Base-by-base conservation (phyloP, 345 rosid species). In the Acer campestre region DNA sequence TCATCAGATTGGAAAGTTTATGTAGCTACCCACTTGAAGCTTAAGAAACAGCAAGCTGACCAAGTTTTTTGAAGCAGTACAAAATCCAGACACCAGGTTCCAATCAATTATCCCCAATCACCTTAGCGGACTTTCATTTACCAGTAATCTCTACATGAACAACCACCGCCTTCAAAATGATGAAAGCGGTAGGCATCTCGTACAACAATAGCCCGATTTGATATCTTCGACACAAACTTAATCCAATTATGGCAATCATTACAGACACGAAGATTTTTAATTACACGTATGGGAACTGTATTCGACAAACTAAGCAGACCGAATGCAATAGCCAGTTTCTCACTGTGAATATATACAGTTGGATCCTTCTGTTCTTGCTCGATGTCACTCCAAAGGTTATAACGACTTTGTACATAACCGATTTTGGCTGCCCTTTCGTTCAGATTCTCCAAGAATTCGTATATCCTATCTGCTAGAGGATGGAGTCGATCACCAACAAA, bases 131-230 rank as follows among this genome's bases (percentile, higher is more conserved):
- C 53, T 73, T 49, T 27, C 61, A 38, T 80, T 80, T 73, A 92
- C 98, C 96, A 92, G 78, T 86, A 90, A 87, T 94, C 96, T 85
- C 65, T 85, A 86, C 97, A 92, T 35, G 97, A 90, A 85, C 98
- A 94, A 76, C 79, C 68, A 63, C 98, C 96, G n/a, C 68, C 83
- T 82, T 84, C 85, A 79, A 94, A 94, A 84, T 91, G 97, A 87
- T 90, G 96, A 85, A 90, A 92, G 74, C 97, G 90, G 83, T 87
- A 89, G 7, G 94, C 87, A 80, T 94, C 97, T 71, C 96, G 84
- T 59, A 92, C 93, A 17, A 89, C 71, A 77, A 92, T 91, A 51
- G 67, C 82, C 49, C 94, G 83, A 73, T 87, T 91, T n/a, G 91
- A 84, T 78, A 89, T 80, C 87, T 83, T 89, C 10, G 98, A 92